Percentiles rank a stretch among this genome's conserved stretches.
These are phyloP conservation scores for Alliaria petiolata DNA, from an alignment of 345 rosid species.

Conservation along the genomic window DNA sequence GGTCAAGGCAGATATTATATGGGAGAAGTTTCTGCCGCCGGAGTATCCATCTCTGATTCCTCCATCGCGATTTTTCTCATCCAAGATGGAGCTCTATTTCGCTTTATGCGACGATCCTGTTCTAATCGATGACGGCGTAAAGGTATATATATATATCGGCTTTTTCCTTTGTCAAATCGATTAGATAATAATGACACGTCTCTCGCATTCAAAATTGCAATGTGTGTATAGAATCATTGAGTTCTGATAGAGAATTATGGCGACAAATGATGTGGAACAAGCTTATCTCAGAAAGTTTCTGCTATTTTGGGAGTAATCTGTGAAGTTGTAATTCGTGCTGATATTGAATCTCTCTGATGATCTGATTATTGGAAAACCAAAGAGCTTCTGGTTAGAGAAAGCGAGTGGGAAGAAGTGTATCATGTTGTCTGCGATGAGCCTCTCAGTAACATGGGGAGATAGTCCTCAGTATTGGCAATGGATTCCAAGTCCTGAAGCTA, in stretches of 20 bases:
- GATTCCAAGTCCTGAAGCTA: constrained; percentile 6
- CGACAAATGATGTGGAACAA: neutral
- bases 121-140: constrained; percentile 38
- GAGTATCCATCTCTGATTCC: constrained; percentile 28
- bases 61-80: neutral
- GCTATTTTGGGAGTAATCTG: too few species aligned
- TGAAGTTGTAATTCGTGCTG: neutral
- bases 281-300: neutral
- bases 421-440: constrained; percentile 11
- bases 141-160: constrained; percentile 28
- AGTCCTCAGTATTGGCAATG: neutral
- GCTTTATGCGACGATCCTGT: constrained; percentile 38
- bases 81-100: constrained; percentile 45
- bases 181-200: too few species aligned
- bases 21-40: constrained; percentile 49
- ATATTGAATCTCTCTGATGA: neutral
- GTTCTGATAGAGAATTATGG: neutral
- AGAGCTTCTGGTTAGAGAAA: constrained; percentile 18
- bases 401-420: constrained; percentile 19
- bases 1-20: constrained; percentile 39
- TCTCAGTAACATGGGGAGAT: constrained; percentile 8
- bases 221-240: neutral
- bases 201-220: neutral
- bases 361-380: neutral
- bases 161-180: too few species aligned